Percentiles rank a stretch among this genome's conserved stretches.
These are phyloP conservation scores for Punica granatum DNA, from an alignment of 345 rosid genomes.

Conservation along the genomic window DNA sequence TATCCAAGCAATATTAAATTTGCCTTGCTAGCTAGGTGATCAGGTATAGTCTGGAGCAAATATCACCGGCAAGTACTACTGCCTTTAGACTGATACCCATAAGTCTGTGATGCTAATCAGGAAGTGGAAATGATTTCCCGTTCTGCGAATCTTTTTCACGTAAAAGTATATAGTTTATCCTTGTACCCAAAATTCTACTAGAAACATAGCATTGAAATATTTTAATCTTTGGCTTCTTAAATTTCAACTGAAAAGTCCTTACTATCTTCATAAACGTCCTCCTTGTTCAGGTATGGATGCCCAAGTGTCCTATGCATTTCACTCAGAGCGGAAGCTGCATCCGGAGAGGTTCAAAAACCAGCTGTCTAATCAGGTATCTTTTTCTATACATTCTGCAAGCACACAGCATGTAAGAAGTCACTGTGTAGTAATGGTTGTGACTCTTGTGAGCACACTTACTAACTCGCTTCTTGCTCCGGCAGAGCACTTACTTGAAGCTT, in stretches of 20 bases:
- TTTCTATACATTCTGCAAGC: background rate
- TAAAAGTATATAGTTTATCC: background rate
- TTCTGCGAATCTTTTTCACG: background rate
- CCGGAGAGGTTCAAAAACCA: slow-evolving; percentile 69
- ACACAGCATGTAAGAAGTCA: background rate
- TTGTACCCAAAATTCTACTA: background rate
- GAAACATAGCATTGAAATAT: background rate
- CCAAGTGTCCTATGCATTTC: slow-evolving; percentile 70
- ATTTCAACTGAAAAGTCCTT: background rate
- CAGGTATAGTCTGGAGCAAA: background rate
- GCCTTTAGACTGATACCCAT: too few species aligned
- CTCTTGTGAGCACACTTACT: background rate
- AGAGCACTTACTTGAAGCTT: slow-evolving; percentile 62
- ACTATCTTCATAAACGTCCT: background rate
- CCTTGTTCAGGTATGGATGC: slow-evolving; percentile 63
- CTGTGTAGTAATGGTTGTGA: background rate
- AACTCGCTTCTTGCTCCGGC: slow-evolving; percentile 13
- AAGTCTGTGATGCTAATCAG: background rate
- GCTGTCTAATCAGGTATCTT: slow-evolving; percentile 48
- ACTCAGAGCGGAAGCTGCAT: slow-evolving; percentile 53
- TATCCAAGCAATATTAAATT: background rate
- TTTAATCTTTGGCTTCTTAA: background rate
- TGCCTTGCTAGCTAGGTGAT: background rate
- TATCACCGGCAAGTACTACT: background rate
- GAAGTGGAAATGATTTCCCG: background rate